Base-by-base conservation (phyloP, 805 yeast genomes). In the Grigorovia jiainica region DNA sequence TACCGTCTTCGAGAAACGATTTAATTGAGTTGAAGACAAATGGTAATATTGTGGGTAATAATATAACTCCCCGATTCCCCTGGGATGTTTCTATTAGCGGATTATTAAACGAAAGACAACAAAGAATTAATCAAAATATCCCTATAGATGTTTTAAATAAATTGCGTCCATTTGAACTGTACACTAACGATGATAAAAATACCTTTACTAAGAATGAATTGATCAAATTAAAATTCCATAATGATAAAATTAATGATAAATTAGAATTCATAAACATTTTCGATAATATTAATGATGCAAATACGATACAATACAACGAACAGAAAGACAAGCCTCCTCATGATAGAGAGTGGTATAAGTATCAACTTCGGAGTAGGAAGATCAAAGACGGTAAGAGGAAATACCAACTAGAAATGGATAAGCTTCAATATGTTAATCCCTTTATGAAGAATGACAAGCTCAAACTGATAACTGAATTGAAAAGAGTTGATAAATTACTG, bases 171-270 rank as follows among this genome's bases (percentile, higher is more conserved):
- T 68, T 64, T 47, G 53, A 51, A 41, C 42, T 61, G n/a, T 79
- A 66, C 78, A 79, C 75, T 13, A 36, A 25, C n/a, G n/a, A 27
- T 10, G 9, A 4, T 5, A 11, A 16, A 8, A 33, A 34, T 5
- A 20, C 15, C 8, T 75, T 84, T 16, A 17, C 66, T 75, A 85
- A 71, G 79, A 75, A 71, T 77, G 85, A 79, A 60, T 70, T 87
- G 47, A 56, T 61, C 4, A 49, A 45, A 13, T 48, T 63, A 52
- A 58, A 51, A 40, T 59, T 62, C 10, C 65, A 63, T 42, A 60
- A 54, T 42, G 44, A 59, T 1, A 52, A 49, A 35, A 56, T 63
- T 5, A 58, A 57, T 39, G 66, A 59, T 35, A 58, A 55, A 18
- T 33, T 49, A 7, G 58, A 52, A 34, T 41, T 59, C 43, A 49